These are phyloP conservation scores for Paramecium bursaria DNA, from an alignment of 73 alveolate species.

Conservation along the genomic window DNA sequence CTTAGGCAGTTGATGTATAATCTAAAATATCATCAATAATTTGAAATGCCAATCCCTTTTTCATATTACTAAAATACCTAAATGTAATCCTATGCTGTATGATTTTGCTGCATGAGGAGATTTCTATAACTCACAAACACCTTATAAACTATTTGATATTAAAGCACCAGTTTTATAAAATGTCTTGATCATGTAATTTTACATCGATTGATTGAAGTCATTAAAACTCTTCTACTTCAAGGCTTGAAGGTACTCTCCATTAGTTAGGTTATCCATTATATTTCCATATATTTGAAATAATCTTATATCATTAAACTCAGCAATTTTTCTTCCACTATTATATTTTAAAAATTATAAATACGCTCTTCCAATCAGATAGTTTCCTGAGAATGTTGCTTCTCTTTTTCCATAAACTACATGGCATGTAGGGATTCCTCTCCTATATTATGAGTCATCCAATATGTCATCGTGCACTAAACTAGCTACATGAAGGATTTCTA, in stretches of 20 bases:
- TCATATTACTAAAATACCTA: no score
- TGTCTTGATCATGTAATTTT: constrained; percentile 48
- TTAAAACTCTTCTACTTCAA: constrained; percentile 22
- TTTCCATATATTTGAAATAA: constrained; percentile 40
- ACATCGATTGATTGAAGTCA: constrained; percentile 2
- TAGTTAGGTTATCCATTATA: constrained; percentile 53
- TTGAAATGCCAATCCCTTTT: constrained; percentile 41
- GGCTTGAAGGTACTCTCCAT: constrained; percentile 52
- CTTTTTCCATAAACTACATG: constrained; percentile 54
- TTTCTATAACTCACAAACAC: constrained; percentile 27
- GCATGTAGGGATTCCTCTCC: constrained; percentile 64
- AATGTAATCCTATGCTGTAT: constrained; percentile 42
- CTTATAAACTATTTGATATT: constrained; percentile 56
- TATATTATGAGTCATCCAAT: constrained; percentile 46
- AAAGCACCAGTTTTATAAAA: constrained; percentile 61
- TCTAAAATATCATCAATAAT: constrained; percentile 66
- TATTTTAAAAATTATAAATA: neutral
- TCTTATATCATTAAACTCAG: constrained; percentile 40
- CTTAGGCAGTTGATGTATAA: constrained; percentile 55
- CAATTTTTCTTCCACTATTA: constrained; percentile 50
- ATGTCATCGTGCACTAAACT: constrained; percentile 66
- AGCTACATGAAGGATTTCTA: constrained; percentile 64
- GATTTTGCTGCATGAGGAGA: neutral
- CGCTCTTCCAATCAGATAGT: constrained; percentile 62
- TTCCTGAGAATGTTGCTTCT: constrained; percentile 49